A percentile compares a stretch with the other conserved stretches of the same genome.
phyloP scores from a whole-genome alignment of 148 eudicot genomes.

The Chenopodium quinoa region DNA sequence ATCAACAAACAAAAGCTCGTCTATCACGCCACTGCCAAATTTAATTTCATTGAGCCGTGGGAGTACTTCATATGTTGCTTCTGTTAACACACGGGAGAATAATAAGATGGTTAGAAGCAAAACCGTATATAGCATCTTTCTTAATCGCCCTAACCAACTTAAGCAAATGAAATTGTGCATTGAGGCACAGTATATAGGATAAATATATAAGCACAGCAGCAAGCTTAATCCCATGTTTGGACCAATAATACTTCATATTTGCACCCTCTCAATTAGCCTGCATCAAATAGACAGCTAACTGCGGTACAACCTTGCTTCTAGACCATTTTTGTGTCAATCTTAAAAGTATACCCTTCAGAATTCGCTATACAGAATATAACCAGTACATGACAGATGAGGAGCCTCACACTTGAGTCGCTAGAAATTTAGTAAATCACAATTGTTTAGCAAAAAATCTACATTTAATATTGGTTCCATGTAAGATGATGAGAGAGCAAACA shows the following conservation, averaged over 20 bases:
- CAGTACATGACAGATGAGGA: neutral
- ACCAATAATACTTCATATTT: neutral
- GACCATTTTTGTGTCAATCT: too few relatives aligned
- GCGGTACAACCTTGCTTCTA: too few relatives aligned
- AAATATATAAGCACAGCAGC: neutral
- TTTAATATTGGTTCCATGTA: neutral
- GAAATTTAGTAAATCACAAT: neutral
- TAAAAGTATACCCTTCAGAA: neutral
- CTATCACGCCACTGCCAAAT: constrained; percentile 88
- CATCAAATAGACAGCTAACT: neutral
- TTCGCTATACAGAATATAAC: neutral
- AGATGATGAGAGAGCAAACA: neutral
- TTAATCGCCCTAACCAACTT: neutral
- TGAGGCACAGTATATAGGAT: too few relatives aligned
- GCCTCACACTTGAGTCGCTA: neutral
- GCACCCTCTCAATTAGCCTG: neutral
- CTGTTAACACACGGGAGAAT: constrained; percentile 32
- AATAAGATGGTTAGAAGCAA: constrained; percentile 11
- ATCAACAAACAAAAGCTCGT: constrained; percentile 86
- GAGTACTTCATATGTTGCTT: constrained; percentile 95
- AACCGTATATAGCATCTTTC: neutral
- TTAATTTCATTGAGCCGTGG: constrained; percentile 88
- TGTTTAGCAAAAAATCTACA: neutral
- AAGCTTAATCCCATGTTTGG: neutral
- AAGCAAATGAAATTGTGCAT: neutral